Evolutionary conservation across 2,329 filamentous ascomycete species (phyloP), one percentile per base, ranked within the genome.

Genomic region (Xylariaceae sp.): DNA sequence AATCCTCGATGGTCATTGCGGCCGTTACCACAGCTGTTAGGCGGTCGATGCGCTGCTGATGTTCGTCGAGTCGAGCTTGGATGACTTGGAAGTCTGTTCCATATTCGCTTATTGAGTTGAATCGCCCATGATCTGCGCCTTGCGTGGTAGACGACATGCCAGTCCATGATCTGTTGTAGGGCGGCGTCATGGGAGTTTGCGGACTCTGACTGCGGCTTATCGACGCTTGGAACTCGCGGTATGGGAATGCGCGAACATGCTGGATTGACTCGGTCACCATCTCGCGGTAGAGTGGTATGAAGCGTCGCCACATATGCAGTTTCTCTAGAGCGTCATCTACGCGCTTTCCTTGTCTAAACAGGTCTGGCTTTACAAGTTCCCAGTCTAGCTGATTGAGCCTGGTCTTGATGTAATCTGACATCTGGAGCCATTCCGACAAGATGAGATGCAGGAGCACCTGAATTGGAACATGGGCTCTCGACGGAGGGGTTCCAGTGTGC

Each of bases 11-110:
- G 10, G 55, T 60, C 40, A 67, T 67, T 14, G 62, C 63, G n/a
- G 65, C 64, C 13, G 60, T 66, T 6, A 69, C 65, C 16, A 71
- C 62, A 39, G 48, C 52, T 19, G 68, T 68, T 17, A 70, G 58
- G 2, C 64, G 63, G 45, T 69, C 61, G 34, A 70, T 65, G 31
- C 67, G 63, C 31, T 58, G 46, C 49, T 69, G 68, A 50, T 63
- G 67, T 45, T 67, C 66, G n/a, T 65, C 62, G 48, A 69, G 57
- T 43, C 61, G 59, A 11, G 56, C 54, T 18, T 62, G 56, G 2
- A 62, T 50, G 7, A 60, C 57, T 6, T 34, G 22, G 40, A 66
- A 66, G 43, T 69, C 66, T 28, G 53, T 47, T 16, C 57, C 40
- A 45, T 62, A 66, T 31, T 7, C 44, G 13, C 9, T 48, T 38